These are phyloP conservation scores for Chlamydomonas reinhardtii DNA, from an alignment of 163 green algal species.

Conservation along the genomic window DNA sequence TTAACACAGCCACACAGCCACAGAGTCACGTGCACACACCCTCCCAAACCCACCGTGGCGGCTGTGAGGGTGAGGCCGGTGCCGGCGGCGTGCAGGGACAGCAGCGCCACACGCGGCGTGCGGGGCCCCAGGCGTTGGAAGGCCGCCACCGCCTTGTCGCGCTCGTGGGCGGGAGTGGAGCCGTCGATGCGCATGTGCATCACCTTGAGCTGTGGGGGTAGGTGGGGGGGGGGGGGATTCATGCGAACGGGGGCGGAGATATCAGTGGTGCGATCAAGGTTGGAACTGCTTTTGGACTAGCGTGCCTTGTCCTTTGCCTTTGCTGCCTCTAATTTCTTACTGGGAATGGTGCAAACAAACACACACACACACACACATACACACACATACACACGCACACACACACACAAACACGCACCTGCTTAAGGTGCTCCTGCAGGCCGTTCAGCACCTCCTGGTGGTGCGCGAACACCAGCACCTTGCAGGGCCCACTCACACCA, in stretches of 20 bases:
- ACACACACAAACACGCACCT: background rate
- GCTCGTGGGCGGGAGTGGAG: constrained; percentile 49
- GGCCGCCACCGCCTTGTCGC: constrained; percentile 65
- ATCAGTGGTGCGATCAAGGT: too few species aligned
- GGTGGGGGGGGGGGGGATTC: background rate
- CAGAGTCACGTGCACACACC: too few species aligned
- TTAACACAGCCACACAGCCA: too few species aligned
- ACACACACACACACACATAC: too few species aligned
- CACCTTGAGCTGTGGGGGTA: background rate
- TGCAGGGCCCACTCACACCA: constrained; percentile 46
- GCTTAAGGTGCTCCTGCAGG: constrained; percentile 51
- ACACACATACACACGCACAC: too few species aligned
- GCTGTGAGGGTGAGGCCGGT: constrained; percentile 79
- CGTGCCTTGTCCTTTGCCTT: too few species aligned
- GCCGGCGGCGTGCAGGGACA: constrained; percentile 79
- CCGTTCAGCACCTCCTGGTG: constrained; percentile 71
- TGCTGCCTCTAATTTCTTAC: too few species aligned
- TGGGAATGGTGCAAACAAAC: too few species aligned
- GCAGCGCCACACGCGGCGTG: constrained; percentile 66
- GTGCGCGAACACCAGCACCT: constrained; percentile 81
- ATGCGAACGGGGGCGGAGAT: too few species aligned
- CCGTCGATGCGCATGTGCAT: constrained; percentile 79
- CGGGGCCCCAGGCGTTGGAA: constrained; percentile 70
- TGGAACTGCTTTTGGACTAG: too few species aligned
- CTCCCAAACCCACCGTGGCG: constrained; percentile 53